Conservation (phyloP, 495 filamentous ascomycete genomes). For the Aspergillus bridgeri region DNA sequence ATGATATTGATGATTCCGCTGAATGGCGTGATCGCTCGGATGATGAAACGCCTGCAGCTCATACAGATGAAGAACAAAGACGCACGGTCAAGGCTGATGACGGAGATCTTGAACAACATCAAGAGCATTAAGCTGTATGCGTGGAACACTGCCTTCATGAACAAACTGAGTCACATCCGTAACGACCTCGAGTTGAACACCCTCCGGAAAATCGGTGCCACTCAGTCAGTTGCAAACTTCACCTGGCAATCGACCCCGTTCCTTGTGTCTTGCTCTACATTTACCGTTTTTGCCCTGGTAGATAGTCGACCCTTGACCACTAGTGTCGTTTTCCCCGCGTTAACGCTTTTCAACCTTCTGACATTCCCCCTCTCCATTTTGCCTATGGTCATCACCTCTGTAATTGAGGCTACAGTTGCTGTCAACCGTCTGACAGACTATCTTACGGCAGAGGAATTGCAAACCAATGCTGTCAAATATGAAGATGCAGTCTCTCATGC, state of each 20-base stretch:
- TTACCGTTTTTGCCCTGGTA: slow-evolving; percentile 88
- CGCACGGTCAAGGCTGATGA: slow-evolving; percentile 85
- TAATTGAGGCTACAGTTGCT: slow-evolving; percentile 95
- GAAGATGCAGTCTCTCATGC: slow-evolving; percentile 63
- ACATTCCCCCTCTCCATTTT: slow-evolving; percentile 93
- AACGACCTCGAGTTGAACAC: slow-evolving; percentile 96
- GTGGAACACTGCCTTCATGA: slow-evolving; percentile 96
- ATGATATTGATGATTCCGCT: slow-evolving; percentile 98
- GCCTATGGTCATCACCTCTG: slow-evolving; percentile 95
- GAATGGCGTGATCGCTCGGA: slow-evolving; percentile 85
- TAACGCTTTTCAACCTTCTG: slow-evolving; percentile 89
- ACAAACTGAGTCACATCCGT: slow-evolving; percentile 88
- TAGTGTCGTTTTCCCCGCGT: slow-evolving; percentile 90
- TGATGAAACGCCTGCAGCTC: slow-evolving; percentile 95
- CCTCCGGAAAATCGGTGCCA: slow-evolving; percentile 90
- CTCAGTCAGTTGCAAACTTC: slow-evolving; percentile 92
- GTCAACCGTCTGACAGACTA: slow-evolving; percentile 82
- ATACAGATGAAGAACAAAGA: slow-evolving; percentile 99
- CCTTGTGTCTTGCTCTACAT: slow-evolving; percentile 95
- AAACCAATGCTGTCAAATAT: slow-evolving; percentile 72
- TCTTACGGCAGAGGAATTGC: slow-evolving; percentile 85
- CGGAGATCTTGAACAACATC: slow-evolving; percentile 98
- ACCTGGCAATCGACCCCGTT: slow-evolving; percentile 99
- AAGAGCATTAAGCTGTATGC: slow-evolving; percentile 99
- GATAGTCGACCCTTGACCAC: slow-evolving; percentile 78